These are phyloP conservation scores for Silene conica DNA, from an alignment of 148 eudicot genomes.

Conservation along the genomic window DNA sequence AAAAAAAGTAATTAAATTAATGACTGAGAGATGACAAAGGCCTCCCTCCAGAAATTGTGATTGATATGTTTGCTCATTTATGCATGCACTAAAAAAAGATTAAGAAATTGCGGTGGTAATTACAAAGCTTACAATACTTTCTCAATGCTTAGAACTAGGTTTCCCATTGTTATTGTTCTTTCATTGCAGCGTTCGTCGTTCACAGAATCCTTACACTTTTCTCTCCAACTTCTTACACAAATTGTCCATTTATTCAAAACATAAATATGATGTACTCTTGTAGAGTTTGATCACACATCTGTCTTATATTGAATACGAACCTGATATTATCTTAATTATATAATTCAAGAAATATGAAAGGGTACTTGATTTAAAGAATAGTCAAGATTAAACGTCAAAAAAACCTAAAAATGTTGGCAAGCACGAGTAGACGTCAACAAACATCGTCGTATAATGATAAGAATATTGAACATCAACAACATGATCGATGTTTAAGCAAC, in stretches of 20 bases:
- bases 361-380: not conserved
- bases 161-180: not conserved
- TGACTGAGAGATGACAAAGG: not conserved
- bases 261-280: not conserved
- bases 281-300: not conserved
- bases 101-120: not conserved
- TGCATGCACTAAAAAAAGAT: not conserved
- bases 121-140: not conserved
- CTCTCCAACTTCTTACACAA: not conserved
- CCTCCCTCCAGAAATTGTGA: not conserved
- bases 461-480: constrained; percentile 9
- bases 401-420: constrained; percentile 12
- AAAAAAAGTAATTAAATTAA: not conserved
- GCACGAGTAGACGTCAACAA: constrained; percentile 3
- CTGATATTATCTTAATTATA: too few relatives aligned
- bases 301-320: not conserved
- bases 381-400: not conserved
- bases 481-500: constrained; percentile 1
- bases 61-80: not conserved
- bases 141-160: not conserved
- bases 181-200: not conserved
- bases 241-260: not conserved
- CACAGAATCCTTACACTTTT: not conserved
- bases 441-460: not conserved
- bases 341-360: not conserved